Conservation (phyloP, 306 rosid genomes). For the Morella rubra region DNA sequence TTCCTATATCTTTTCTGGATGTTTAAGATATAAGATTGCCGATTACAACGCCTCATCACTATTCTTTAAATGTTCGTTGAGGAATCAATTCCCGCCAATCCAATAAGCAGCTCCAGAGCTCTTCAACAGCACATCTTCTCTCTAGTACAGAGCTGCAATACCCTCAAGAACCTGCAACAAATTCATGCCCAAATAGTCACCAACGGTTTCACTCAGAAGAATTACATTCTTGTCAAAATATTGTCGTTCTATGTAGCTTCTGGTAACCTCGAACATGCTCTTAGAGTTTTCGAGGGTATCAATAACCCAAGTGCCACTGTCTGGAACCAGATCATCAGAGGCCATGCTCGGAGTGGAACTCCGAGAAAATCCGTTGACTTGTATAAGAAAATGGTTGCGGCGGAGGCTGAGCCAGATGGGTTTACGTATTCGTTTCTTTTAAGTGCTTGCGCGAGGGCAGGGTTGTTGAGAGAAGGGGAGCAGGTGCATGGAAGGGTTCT, state of each 20-base stretch:
- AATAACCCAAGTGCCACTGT: slow-evolving; percentile 47
- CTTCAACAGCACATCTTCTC: slow-evolving; percentile 43
- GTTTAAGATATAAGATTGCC: no score
- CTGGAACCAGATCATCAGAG: slow-evolving; percentile 71
- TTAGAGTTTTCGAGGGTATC: slow-evolving; percentile 28
- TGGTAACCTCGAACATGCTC: slow-evolving; percentile 38
- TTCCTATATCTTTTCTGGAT: no score
- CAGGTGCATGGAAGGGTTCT: slow-evolving; percentile 58
- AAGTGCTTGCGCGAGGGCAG: slow-evolving; percentile 57
- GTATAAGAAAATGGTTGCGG: slow-evolving; percentile 43
- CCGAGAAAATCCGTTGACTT: slow-evolving; percentile 41
- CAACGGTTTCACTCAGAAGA: slow-evolving; percentile 53
- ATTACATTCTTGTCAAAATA: slow-evolving; percentile 47
- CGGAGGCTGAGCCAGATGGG: slow-evolving; percentile 50
- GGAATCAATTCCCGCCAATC: slow-evolving; percentile 29
- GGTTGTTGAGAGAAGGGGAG: slow-evolving; percentile 58
- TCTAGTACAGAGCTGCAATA: slow-evolving; percentile 40
- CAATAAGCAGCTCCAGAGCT: slow-evolving; percentile 22
- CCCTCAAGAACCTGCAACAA: slow-evolving; percentile 33
- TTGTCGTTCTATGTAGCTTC: slow-evolving; percentile 45
- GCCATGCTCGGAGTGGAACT: slow-evolving; percentile 33
- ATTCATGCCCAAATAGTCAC: slow-evolving; percentile 56
- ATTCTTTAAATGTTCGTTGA: slow-evolving; percentile 27
- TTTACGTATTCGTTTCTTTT: slow-evolving; percentile 63
- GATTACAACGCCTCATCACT: no score